Conservation (phyloP, 2,329 filamentous ascomycete genomes). For the Pezicula radicicola region DNA sequence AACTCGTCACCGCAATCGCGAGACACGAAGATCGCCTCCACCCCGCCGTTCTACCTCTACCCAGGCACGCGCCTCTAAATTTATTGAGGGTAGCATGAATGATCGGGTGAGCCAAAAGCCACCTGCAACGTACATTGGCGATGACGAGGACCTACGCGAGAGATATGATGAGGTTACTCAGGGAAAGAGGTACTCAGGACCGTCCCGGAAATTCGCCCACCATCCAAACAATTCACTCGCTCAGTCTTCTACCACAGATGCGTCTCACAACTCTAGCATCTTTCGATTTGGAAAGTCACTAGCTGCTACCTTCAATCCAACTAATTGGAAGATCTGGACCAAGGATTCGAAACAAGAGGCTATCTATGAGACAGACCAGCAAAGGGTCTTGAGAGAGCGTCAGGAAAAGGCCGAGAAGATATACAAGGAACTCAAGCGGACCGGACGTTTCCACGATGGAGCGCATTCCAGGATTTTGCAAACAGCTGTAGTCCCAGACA, state of each 20-base stretch:
- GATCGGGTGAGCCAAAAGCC: constrained; percentile 72
- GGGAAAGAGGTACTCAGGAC: constrained; percentile 12
- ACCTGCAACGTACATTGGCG: constrained; percentile 22
- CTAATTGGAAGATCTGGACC: constrained; percentile 40
- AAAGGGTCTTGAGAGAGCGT: constrained; percentile 38
- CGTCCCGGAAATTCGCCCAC: constrained; percentile 10
- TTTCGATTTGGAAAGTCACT: constrained; percentile 54
- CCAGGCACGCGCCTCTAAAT: constrained; percentile 57
- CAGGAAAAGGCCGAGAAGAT: constrained; percentile 44
- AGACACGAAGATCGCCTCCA: constrained; percentile 20
- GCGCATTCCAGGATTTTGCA: constrained; percentile 9
- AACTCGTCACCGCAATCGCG: constrained; percentile 15
- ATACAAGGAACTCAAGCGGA: constrained; percentile 51
- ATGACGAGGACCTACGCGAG: constrained; percentile 17
- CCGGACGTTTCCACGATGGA: constrained; percentile 37
- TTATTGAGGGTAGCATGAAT: constrained; percentile 81
- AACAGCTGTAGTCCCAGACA: constrained; percentile 2
- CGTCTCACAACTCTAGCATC: constrained; percentile 40
- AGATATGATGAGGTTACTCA: constrained; percentile 10
- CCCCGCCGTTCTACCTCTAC: constrained; percentile 23
- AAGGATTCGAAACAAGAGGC: constrained; percentile 28
- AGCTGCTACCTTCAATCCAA: constrained; percentile 50
- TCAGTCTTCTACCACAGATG: constrained; percentile 18
- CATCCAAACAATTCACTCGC: constrained; percentile 11
- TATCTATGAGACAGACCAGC: constrained; percentile 37